Evolutionary conservation across 106 monocot genomes (phyloP).

Genomic region (Dendrobium nobile): DNA sequence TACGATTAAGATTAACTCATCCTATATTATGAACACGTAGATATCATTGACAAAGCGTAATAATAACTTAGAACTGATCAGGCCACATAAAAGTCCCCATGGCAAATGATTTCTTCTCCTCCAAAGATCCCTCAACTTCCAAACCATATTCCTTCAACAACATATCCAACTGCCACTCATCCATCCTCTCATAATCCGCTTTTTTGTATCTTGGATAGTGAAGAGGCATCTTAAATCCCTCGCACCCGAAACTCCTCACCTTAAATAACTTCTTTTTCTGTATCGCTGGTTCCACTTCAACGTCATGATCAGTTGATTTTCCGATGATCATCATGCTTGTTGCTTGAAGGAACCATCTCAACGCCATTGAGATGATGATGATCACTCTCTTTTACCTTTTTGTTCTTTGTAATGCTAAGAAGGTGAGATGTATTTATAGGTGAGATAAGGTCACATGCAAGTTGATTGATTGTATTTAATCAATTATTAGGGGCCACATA

Average conservation of each 20-base stretch:
- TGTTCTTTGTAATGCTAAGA: not conserved
- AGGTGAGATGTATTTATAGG: not conserved
- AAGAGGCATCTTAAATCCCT: slow-evolving; percentile 41
- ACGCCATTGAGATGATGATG: too few species aligned
- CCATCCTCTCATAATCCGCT: slow-evolving; percentile 51
- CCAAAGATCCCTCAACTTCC: slow-evolving; percentile 17
- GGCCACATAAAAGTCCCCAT: slow-evolving; percentile 57
- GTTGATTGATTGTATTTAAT: too few species aligned
- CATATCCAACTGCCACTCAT: slow-evolving; percentile 45
- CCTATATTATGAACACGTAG: too few species aligned
- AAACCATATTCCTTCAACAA: slow-evolving; percentile 44
- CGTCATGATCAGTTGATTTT: not conserved
- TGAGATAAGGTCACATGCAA: not conserved
- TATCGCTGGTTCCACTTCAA: not conserved
- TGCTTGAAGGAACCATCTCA: slow-evolving; percentile 7
- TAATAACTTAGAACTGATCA: not conserved
- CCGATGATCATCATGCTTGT: not conserved
- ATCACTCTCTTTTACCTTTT: not conserved
- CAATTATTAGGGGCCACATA: not conserved
- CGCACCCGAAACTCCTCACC: not conserved
- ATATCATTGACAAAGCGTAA: too few species aligned
- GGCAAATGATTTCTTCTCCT: slow-evolving; percentile 38
- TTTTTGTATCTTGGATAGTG: slow-evolving; percentile 54
- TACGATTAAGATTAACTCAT: too few species aligned
- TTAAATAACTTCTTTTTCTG: not conserved